Evolutionary conservation across 805 yeast species (phyloP).

Genomic region (Saturnispora galanensis): DNA sequence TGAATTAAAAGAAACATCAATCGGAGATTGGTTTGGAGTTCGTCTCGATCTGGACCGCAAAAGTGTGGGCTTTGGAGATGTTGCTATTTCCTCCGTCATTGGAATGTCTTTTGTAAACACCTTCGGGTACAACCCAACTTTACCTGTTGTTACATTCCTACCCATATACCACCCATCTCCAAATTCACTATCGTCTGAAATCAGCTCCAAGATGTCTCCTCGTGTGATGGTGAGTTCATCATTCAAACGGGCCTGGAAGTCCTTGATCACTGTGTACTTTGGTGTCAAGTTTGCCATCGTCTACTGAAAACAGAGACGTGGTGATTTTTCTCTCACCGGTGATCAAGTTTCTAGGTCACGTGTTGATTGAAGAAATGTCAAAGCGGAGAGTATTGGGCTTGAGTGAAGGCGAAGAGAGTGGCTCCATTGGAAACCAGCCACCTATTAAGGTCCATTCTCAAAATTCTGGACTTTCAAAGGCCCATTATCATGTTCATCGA

Average conservation of each 20-base stretch:
- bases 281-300: slow-evolving; percentile 1
- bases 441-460: background rate
- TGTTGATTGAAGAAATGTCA: slow-evolving; percentile 11
- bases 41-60: slow-evolving; percentile 55
- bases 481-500: slow-evolving; percentile 1
- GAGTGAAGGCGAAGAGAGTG: background rate
- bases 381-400: slow-evolving; percentile 18
- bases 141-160: slow-evolving; percentile 56
- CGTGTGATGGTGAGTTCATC: slow-evolving; percentile 76
- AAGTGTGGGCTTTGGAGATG: slow-evolving; percentile 28
- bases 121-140: slow-evolving; percentile 85
- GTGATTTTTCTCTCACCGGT: too few relatives aligned
- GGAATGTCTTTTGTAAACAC: slow-evolving; percentile 51
- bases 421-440: background rate
- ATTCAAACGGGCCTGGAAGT: slow-evolving; percentile 75
- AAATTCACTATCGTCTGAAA: slow-evolving; percentile 87
- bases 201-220: slow-evolving; percentile 82
- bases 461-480: background rate
- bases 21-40: slow-evolving; percentile 24
- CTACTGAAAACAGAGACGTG: too few relatives aligned
- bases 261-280: slow-evolving; percentile 60
- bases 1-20: slow-evolving; percentile 12
- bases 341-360: background rate
- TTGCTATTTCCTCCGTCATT: slow-evolving; percentile 4
- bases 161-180: slow-evolving; percentile 98